These are phyloP conservation scores for Mercurialis annua DNA, from an alignment of 345 rosid species.

Conservation along the genomic window DNA sequence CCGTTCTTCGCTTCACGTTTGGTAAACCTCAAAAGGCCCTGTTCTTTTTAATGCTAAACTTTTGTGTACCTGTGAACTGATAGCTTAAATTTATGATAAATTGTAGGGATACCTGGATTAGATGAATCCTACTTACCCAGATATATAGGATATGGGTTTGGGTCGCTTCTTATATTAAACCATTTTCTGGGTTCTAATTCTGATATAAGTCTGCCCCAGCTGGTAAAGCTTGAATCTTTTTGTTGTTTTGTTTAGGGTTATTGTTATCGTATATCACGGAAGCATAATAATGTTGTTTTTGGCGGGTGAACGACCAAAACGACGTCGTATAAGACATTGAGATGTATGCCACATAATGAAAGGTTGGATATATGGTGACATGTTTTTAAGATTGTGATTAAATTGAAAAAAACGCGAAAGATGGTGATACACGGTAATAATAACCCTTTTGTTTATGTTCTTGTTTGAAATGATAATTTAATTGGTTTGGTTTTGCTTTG, in stretches of 20 bases:
- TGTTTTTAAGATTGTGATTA: no score
- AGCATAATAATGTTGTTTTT: no score
- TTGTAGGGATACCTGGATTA: conserved; percentile 71
- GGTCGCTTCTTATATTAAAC: conserved; percentile 65
- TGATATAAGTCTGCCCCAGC: conserved; percentile 41
- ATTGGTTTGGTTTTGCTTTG: background rate
- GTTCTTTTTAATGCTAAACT: background rate
- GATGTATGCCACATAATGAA: no score
- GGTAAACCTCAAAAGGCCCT: conserved; percentile 27
- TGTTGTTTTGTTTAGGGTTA: background rate
- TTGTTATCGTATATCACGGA: background rate
- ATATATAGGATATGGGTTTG: conserved; percentile 91
- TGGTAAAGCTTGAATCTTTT: conserved; percentile 30
- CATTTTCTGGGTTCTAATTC: conserved; percentile 49
- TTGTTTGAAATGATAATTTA: background rate
- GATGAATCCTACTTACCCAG: conserved; percentile 91
- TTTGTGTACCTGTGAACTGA: no score
- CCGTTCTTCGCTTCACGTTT: conserved; percentile 87
- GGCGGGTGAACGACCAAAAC: no score
- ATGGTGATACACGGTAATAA: no score
- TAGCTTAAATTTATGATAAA: background rate
- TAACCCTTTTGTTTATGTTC: no score
- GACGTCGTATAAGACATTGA: no score
- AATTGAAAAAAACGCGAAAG: no score
- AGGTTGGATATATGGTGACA: no score